Percentiles rank a stretch among this genome's conserved stretches.
These are phyloP conservation scores for Pyricularia grisea DNA, from an alignment of 2,329 filamentous ascomycete genomes.

Conservation along the genomic window DNA sequence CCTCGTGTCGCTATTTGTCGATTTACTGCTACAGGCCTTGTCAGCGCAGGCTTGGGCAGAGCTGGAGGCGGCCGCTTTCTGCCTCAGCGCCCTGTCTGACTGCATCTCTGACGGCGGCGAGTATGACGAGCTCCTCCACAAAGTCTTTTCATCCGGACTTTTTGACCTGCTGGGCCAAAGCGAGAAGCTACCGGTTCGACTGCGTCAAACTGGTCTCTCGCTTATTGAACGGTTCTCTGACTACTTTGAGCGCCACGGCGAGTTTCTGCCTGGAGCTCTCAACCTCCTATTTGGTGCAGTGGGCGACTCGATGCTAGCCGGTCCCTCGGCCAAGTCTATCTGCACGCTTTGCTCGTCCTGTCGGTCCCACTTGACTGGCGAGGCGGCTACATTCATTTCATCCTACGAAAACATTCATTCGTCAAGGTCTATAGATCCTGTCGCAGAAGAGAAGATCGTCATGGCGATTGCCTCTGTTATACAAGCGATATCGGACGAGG, in stretches of 20 bases:
- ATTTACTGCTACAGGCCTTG: conserved; percentile 42
- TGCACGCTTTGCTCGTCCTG: conserved; percentile 67
- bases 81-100: conserved; percentile 58
- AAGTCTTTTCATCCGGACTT: conserved; percentile 52
- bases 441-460: conserved; percentile 64
- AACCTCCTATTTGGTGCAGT: conserved; percentile 67
- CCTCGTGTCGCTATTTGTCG: conserved; percentile 47
- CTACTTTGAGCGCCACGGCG: conserved; percentile 64
- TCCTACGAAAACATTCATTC: conserved; percentile 60
- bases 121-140: conserved; percentile 48
- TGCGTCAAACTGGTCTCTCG: conserved; percentile 59
- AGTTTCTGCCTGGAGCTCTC: conserved; percentile 59
- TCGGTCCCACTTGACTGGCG: conserved; percentile 54
- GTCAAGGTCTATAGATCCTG: conserved; percentile 51
- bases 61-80: conserved; percentile 53
- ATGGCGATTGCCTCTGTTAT: conserved; percentile 67
- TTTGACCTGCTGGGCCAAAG: conserved; percentile 43
- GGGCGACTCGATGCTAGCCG: conserved; percentile 49
- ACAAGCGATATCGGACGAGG: conserved; percentile 56
- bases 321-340: conserved; percentile 67
- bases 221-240: conserved; percentile 65
- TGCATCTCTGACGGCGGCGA: conserved; percentile 48
- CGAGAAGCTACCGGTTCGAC: conserved; percentile 48
- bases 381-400: conserved; percentile 58
- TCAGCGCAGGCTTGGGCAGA: conserved; percentile 43